Conservation (phyloP, 106 monocot species). For the Amphibolis antarctica region DNA sequence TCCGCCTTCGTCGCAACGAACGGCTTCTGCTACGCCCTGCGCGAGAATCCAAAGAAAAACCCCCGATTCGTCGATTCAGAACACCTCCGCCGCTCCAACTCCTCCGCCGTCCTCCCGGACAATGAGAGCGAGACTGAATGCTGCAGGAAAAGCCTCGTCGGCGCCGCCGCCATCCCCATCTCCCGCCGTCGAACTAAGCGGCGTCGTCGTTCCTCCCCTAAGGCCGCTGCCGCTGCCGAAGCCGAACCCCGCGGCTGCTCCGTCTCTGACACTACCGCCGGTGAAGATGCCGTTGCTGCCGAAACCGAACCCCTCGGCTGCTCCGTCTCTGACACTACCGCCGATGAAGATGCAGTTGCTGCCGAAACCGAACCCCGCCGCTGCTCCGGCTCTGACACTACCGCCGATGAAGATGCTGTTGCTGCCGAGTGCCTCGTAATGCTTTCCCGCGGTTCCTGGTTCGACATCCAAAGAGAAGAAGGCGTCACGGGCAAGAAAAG, state of each 20-base stretch:
- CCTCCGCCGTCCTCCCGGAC: conserved; percentile 41
- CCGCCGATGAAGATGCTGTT: conserved; percentile 47
- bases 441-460: conserved; percentile 64
- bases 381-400: conserved; percentile 44
- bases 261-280: conserved; percentile 34
- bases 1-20: not conserved
- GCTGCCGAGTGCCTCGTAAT: conserved; percentile 59
- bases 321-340: conserved; percentile 37
- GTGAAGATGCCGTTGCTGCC: conserved; percentile 36
- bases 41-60: conserved; percentile 64
- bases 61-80: conserved; percentile 44
- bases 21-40: conserved; percentile 31
- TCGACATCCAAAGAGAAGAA: not conserved
- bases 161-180: conserved; percentile 7
- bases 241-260: conserved; percentile 42
- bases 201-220: conserved; percentile 2
- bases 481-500: not conserved
- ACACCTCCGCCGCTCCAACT: conserved; percentile 6
- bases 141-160: not conserved
- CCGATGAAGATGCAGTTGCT: conserved; percentile 54
- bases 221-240: conserved; percentile 14
- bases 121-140: conserved; percentile 47
- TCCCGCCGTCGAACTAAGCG: conserved; percentile 9
- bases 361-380: conserved; percentile 28
- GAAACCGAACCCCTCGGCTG: conserved; percentile 36